Evolutionary conservation across 1,284 basidiomycete species (phyloP).

Genomic region (Ganoderma sinense): DNA sequence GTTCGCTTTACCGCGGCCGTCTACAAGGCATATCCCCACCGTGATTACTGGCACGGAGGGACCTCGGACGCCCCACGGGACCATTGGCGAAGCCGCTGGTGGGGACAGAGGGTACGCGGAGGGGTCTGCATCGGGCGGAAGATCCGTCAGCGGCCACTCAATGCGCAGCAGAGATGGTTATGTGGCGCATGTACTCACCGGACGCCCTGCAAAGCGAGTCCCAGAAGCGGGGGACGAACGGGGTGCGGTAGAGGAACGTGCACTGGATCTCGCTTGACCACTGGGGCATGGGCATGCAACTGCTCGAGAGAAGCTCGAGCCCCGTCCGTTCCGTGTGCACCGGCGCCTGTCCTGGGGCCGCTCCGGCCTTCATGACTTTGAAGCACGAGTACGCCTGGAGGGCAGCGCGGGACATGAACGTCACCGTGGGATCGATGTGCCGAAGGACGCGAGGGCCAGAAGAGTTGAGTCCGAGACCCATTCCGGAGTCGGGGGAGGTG

Average conservation of each 20-base stretch:
- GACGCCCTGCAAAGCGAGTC: slow-evolving; percentile 55
- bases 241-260: slow-evolving; percentile 60
- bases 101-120: too few species aligned
- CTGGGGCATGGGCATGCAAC: slow-evolving; percentile 38
- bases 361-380: slow-evolving; percentile 51
- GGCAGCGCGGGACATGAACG: slow-evolving; percentile 58
- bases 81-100: too few species aligned
- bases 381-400: slow-evolving; percentile 62
- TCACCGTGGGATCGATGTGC: slow-evolving; percentile 70
- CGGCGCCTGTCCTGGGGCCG: slow-evolving; percentile 42
- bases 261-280: slow-evolving; percentile 45
- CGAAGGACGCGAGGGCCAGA: slow-evolving; percentile 57
- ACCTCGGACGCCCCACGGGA: too few species aligned
- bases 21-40: too few species aligned
- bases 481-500: slow-evolving; percentile 28
- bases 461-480: slow-evolving; percentile 28
- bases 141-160: slow-evolving; percentile 2
- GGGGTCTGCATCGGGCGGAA: slow-evolving; percentile 53
- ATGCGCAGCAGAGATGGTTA: background rate
- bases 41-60: too few species aligned
- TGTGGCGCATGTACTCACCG: slow-evolving; percentile 49
- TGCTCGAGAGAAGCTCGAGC: slow-evolving; percentile 44
- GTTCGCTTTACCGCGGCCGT: too few species aligned
- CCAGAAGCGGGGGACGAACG: slow-evolving; percentile 70
- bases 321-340: slow-evolving; percentile 59